Conservation (phyloP, 2,329 filamentous ascomycete species). For the Alternaria brassicicola region DNA sequence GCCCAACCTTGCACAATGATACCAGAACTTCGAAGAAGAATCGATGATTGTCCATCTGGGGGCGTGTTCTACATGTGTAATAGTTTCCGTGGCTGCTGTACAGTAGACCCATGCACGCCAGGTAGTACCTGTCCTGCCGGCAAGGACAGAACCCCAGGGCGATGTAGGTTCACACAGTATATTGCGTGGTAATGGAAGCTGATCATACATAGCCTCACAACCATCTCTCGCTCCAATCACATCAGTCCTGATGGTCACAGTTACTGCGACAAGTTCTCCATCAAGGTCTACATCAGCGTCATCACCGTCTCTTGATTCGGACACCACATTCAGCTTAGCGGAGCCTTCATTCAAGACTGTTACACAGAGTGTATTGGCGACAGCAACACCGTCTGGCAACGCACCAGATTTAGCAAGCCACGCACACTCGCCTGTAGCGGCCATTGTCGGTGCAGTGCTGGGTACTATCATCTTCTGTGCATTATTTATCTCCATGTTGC, state of each 20-base stretch:
- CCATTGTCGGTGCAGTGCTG: conserved; percentile 32
- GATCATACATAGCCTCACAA: background rate
- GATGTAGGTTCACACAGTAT: conserved; percentile 20
- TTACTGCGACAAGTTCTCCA: background rate
- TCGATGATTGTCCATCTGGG: conserved; percentile 21
- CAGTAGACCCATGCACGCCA: conserved; percentile 30
- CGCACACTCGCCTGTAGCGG: conserved; percentile 15
- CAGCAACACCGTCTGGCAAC: background rate
- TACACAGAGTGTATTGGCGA: conserved; percentile 1
- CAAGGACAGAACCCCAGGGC: conserved; percentile 24
- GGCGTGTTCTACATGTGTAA: conserved; percentile 31
- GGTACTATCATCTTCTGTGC: conserved; percentile 25
- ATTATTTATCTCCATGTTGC: conserved; percentile 11
- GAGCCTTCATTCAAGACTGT: conserved; percentile 2
- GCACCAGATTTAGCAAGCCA: background rate
- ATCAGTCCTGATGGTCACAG: background rate
- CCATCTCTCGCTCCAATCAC: too few relatives aligned
- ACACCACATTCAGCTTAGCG: background rate
- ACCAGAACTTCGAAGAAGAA: conserved; percentile 5
- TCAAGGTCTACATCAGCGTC: background rate
- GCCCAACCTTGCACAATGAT: conserved; percentile 17
- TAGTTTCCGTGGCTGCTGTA: conserved; percentile 35
- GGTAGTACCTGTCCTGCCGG: conserved; percentile 26
- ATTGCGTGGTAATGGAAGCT: background rate
- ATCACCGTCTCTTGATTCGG: background rate